Evolutionary conservation across 177 flowering plant genomes (phyloP), one percentile per base, ranked within the genome.

Genomic region (Tripterygium wilfordii): DNA sequence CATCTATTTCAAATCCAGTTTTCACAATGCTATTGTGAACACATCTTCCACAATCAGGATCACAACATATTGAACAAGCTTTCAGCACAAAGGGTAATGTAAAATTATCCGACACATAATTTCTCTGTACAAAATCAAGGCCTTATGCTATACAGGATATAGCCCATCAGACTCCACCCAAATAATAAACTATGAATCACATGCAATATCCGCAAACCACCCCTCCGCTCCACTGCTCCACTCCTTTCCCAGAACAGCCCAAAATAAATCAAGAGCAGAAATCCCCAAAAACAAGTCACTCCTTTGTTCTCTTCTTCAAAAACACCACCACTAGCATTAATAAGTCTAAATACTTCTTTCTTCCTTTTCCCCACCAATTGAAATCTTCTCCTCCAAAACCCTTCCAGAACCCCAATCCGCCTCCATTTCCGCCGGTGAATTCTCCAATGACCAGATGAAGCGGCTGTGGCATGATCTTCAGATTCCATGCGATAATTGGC

Each of bases 381-480:
- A 50, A 69, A 2, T n/a, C n/a, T n/a, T 65, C 61, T 42, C 75
- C 63, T n/a, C 69, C 67, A 25, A 56, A 50, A 14, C 66, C 58
- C 25, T 45, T 59, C 45, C 57, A 45, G 10, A 45, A 48, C 58
- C 78, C 61, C 3, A 17, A 36, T 10, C 73, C 74, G 0, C 66
- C 66, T 21, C 81, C 65, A 35, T 46, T 62, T 5, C 65, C 68
- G 3, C 69, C 69, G 2, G 58, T 49, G 6, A 72, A 50, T 54
- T 75, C 78, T 40, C 38, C 60, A 23, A 71, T 19, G 6, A 79
- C 51, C 18, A 54, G 33, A 53, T 74, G 62, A 31, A 73, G 37
- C 10, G 81, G 81, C 31, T 53, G 69, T 0, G 85, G 85, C 31
- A 76, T 25, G 14, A 76, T 27, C 58, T 57, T 63, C 45, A 67